These are phyloP conservation scores for Colletotrichum musicola DNA, from an alignment of 2,329 filamentous ascomycete genomes.

Conservation along the genomic window DNA sequence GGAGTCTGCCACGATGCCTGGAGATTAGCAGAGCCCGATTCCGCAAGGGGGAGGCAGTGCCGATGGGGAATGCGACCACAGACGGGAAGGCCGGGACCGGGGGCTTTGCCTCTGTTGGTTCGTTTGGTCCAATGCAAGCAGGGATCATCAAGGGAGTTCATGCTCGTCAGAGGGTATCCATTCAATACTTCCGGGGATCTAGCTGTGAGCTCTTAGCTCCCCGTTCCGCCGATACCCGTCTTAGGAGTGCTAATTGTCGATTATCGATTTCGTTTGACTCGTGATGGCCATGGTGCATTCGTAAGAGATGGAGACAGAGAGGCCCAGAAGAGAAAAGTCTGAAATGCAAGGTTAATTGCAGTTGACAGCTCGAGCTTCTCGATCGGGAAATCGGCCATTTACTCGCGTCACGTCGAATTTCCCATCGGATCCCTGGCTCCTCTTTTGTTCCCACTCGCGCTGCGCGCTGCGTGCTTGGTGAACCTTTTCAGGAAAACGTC, in stretches of 20 bases:
- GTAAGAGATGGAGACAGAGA: no score
- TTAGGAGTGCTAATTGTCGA: neutral
- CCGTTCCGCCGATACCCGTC: neutral
- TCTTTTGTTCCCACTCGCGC: neutral
- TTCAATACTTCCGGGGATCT: neutral
- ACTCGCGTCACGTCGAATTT: neutral
- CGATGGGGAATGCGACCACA: slow-evolving; percentile 20
- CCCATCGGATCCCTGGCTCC: neutral
- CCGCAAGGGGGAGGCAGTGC: slow-evolving; percentile 27
- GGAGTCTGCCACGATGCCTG: neutral
- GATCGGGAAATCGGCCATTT: neutral
- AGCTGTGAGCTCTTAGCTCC: no score
- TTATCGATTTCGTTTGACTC: slow-evolving; percentile 18
- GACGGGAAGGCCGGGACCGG: slow-evolving; percentile 22
- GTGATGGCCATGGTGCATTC: no score
- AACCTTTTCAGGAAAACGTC: neutral
- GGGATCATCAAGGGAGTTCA: neutral
- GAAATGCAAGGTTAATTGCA: neutral
- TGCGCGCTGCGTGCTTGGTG: neutral
- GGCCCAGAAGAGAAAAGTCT: slow-evolving; percentile 5
- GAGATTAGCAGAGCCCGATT: slow-evolving; percentile 6
- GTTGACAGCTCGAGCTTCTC: neutral
- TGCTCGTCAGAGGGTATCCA: neutral
- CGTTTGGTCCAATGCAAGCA: neutral
- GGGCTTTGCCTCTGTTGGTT: neutral